Evolutionary conservation across 106 monocot species (phyloP), one percentile per base, ranked within the genome.

Genomic region (Dendrobium chrysotoxum): DNA sequence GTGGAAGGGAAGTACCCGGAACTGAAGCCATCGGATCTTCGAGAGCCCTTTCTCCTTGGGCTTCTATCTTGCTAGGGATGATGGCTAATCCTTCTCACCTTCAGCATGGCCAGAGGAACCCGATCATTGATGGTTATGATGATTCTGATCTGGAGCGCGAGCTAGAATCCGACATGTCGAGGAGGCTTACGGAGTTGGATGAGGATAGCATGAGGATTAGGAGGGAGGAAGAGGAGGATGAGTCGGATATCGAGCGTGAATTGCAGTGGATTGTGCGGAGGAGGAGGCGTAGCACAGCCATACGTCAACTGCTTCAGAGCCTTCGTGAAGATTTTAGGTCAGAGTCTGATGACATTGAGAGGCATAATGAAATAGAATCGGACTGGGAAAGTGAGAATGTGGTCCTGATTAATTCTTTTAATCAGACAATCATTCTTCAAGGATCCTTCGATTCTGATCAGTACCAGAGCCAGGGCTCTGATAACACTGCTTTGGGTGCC

Each of bases 31-130:
- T 31, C 0, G 64, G 35, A 28, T 77, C 83, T 40, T 80, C 75
- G 39, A 77, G 75, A 5, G 71, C 80, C 35, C n/a, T 85, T 31
- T 74, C 86, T 31, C 72, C 80, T 7, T 85, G 82, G 82, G 82
- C 87, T 20, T 84, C 86, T 1, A 77, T 89, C 68, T 35, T 89
- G 42, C 82, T 86, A 7, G 82, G 80, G 7, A 79, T 89, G 82
- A 78, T 89, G 71, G 78, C 45, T 42, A 72, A 75, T 44, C 50
- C 78, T 70, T 75, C 77, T 31, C 75, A 78, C 41, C 87, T 78
- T 30, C 50, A 55, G 10, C 75, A 39, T 20, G 40, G 47, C 30
- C 53, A 25, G 13, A 75, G 76, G 25, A 67, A 16, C 46, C 25
- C 25, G 38, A 58, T 30, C 26, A 55, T 5, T 0, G 81, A 76